Percentiles rank a stretch among this genome's conserved stretches.
Conservation (phyloP, 129 eudicot species). For the Flaveria sonorensis region DNA sequence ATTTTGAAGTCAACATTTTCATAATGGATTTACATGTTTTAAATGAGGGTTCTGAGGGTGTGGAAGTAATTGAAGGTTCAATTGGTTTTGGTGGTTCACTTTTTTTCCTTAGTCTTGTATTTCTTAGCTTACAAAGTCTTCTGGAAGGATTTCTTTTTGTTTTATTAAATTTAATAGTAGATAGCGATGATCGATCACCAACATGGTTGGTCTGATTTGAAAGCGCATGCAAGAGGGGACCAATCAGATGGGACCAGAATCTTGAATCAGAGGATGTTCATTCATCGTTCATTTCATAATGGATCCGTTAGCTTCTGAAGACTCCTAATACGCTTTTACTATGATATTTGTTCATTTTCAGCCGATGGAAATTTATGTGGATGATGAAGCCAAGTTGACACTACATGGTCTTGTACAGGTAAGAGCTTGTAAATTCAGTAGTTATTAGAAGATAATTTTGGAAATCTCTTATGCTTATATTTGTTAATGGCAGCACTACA, state of each 20-base stretch:
- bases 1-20: constrained; percentile 62
- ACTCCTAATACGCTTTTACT: constrained; percentile 81
- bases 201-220: constrained; percentile 39
- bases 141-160: constrained; percentile 20
- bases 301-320: constrained; percentile 76
- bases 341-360: constrained; percentile 88
- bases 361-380: constrained; percentile 99
- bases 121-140: constrained; percentile 31
- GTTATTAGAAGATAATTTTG: neutral
- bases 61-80: constrained; percentile 28
- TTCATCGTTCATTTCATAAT: constrained; percentile 70
- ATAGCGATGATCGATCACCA: constrained; percentile 29
- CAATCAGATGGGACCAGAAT: constrained; percentile 53
- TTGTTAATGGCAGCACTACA: constrained; percentile 77
- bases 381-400: constrained; percentile 97
- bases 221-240: constrained; percentile 56
- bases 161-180: constrained; percentile 19
- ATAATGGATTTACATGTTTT: constrained; percentile 26
- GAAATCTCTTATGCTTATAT: neutral
- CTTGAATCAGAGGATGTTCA: constrained; percentile 55
- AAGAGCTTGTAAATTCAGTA: neutral
- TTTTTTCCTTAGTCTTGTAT: constrained; percentile 33
- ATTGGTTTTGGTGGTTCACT: constrained; percentile 16
- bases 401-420: constrained; percentile 98
- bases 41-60: constrained; percentile 23